Evolutionary conservation across 257 asterid genomes (phyloP), one percentile per base, ranked within the genome.

Genomic region (Plantago major): DNA sequence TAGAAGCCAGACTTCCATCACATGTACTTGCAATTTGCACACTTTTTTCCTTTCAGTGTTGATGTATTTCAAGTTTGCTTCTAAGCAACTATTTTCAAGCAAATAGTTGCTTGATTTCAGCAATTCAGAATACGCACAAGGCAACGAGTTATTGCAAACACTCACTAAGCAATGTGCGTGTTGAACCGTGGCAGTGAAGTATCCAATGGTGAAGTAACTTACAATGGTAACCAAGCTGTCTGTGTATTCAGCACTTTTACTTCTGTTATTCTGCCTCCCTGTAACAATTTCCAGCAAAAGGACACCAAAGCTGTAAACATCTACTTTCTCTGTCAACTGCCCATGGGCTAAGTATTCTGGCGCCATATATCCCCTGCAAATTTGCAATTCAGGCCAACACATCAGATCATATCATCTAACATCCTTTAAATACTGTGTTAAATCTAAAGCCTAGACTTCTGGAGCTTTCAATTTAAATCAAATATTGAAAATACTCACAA

Each of bases 231-330:
- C 74, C 68, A 82, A 73, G 75, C 87, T 87, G 66, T 82, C 89
- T 5, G 79, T 43, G 70, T 83, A 80, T 55, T 84, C 95, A 9
- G 80, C 17, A 15, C 82, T 71, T 74, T 77, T 86, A 64, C 83
- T 83, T 52, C 82, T 71, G 67, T 81, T 86, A 46, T 83, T 86
- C 71, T 73, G 85, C 57, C 76, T 75, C 38, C 89, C 95, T 0
- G 87, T 76, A 50, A 83, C 82, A 11, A 81, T 83, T 71, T 86
- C 95, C 37, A 86, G 73, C 71, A 86, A 52, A 63, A 86, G 89
- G 59, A 86, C 95, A 7, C 95, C 91, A 48, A 77, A 86, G 81
- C 91, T 84, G 51, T 86, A 80, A 18, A 85, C 90, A 45, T 82
- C 94, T 17, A 71, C 90, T 60, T 82, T 85, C 69, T 82, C 87